phyloP scores from a whole-genome alignment of 2,329 filamentous ascomycete genomes.

The Helotiales sp. region DNA sequence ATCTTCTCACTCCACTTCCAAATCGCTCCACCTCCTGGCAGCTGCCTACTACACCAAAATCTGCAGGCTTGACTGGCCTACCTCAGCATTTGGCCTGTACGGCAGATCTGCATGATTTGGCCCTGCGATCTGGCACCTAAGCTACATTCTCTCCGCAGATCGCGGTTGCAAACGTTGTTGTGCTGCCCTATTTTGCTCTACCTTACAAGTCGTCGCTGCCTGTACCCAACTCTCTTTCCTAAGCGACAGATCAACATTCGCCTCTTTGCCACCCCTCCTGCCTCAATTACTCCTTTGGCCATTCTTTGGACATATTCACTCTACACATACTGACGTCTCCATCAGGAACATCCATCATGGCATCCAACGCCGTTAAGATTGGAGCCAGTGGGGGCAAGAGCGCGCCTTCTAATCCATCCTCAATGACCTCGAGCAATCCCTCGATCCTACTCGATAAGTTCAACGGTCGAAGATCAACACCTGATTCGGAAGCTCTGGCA shows the following conservation, averaged over 20 bases:
- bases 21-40: background rate
- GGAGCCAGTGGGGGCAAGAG: constrained; percentile 47
- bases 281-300: background rate
- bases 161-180: background rate
- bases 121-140: background rate
- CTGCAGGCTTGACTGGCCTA: background rate
- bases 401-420: constrained; percentile 48
- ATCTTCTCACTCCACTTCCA: background rate
- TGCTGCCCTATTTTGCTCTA: background rate
- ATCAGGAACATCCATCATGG: constrained; percentile 11
- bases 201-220: background rate
- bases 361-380: constrained; percentile 1
- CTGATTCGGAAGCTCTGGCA: constrained; percentile 90
- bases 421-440: constrained; percentile 64
- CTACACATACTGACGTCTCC: background rate
- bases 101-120: background rate
- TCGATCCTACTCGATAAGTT: constrained; percentile 75
- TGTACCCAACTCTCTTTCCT: background rate
- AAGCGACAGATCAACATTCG: background rate
- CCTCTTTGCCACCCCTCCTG: background rate
- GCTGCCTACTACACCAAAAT: background rate
- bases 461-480: constrained; percentile 81
- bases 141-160: background rate
- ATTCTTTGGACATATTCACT: background rate
- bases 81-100: background rate